Base-by-base conservation (phyloP, 2,329 filamentous ascomycete genomes). In the Aspergillus fijiensis region DNA sequence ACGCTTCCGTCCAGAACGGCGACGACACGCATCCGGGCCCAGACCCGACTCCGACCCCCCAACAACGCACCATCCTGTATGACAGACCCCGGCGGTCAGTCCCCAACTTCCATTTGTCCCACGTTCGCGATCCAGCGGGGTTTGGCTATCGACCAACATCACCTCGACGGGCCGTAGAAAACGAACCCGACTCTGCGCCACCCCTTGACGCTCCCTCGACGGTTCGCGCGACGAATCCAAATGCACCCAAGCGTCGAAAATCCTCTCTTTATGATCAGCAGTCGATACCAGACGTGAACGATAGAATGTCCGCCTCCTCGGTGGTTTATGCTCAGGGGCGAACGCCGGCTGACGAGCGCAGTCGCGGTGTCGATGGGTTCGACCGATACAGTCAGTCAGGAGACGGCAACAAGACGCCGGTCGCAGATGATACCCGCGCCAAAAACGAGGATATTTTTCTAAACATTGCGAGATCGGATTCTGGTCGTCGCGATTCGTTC, bases 21-120 rank as follows among this genome's bases (percentile, higher is more conserved):
- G 80, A 83, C 74, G 79, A 80, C 69, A 81, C 78, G 31, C 77
- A 75, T 59, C 72, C 76, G 67, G 82, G 81, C 60, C 81, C 82
- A 50, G 81, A 81, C 55, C 78, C 82, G 60, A 77, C 80, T n/a
- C 75, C 82, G 60, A 79, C 80, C 60, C 82, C 81, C 55, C 80
- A 80, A 45, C 39, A 45, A 59, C 74, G 74, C 59, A 70, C 70
- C 45, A 66, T 74, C 50, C 71, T 73, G 65, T 72, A 77, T 59
- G 71, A 76, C 65, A 69, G 67, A 55, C 65, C 64, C 63, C 69
- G 71, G 56, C 73, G 69, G 62, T 71, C 71, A 42, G 65, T 70
- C 54, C 63, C 70, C 56, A 67, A 64, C 61, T 66, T 72, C 57
- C 60, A 61, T 47, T 55, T 60, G 35, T 66, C 69, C 27, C 56